phyloP scores from a whole-genome alignment of 768 basidiomycete species.

The Macrolepiota dolichaula region DNA sequence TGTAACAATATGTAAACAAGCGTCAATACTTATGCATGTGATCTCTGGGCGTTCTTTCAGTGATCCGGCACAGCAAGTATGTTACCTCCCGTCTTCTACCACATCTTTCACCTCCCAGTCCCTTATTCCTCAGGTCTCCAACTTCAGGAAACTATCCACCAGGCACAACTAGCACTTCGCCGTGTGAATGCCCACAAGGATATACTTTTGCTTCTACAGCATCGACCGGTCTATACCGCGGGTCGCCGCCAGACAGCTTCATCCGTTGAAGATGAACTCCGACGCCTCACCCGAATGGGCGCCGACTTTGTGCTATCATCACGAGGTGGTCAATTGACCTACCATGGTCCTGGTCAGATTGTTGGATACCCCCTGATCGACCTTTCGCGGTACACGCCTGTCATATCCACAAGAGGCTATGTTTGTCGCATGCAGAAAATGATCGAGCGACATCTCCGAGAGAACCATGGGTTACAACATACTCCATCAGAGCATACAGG shows the following conservation, averaged over 20 bases:
- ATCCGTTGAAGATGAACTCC: conserved; percentile 53
- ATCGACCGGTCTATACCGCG: conserved; percentile 91
- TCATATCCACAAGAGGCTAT: conserved; percentile 73
- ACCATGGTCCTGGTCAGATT: conserved; percentile 96
- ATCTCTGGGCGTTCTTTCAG: not conserved
- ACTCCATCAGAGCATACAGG: conserved; percentile 81
- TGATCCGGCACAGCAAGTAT: conserved; percentile 23
- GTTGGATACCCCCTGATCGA: conserved; percentile 95
- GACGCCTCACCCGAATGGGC: conserved; percentile 69
- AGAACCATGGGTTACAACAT: conserved; percentile 55
- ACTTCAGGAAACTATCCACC: conserved; percentile 71
- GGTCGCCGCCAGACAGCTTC: conserved; percentile 81
- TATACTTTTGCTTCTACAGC: conserved; percentile 78
- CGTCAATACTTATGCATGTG: not conserved
- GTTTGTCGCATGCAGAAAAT: conserved; percentile 78
- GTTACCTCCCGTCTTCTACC: conserved; percentile 68
- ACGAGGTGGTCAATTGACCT: conserved; percentile 92
- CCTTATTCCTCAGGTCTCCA: conserved; percentile 68
- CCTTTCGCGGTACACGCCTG: conserved; percentile 73
- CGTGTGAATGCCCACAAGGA: conserved; percentile 44
- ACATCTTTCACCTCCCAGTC: conserved; percentile 74
- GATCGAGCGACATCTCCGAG: conserved; percentile 59
- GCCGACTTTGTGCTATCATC: conserved; percentile 83
- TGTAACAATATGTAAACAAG: too few species aligned
- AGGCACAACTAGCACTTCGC: conserved; percentile 56